A percentile compares a stretch with the other conserved stretches of the same genome.
These are phyloP conservation scores for Fusarium armeniacum DNA, from an alignment of 2,329 filamentous ascomycete species.

Conservation along the genomic window DNA sequence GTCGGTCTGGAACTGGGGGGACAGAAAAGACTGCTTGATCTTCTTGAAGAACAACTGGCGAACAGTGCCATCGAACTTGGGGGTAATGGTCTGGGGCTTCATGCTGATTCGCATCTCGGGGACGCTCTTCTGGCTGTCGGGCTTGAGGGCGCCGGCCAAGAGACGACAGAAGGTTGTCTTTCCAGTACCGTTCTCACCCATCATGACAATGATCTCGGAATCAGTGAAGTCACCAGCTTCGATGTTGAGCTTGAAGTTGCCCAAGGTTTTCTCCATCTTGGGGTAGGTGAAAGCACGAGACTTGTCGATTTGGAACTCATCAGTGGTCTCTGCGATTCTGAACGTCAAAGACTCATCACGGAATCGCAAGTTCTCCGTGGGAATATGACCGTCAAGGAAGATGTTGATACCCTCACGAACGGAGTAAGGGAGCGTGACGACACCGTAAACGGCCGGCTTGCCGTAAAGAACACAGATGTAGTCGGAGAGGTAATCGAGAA, in stretches of 20 bases:
- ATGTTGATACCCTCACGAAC: conserved; percentile 99
- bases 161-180: conserved; percentile 99
- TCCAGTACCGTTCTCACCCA: conserved; percentile 99
- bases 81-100: conserved; percentile 99
- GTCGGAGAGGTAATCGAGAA: conserved; percentile 98
- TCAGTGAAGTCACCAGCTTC: conserved; percentile 92
- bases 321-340: conserved; percentile 88
- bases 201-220: conserved; percentile 99
- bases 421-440: conserved; percentile 94
- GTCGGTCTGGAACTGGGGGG: conserved; percentile 98
- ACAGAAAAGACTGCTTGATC: conserved; percentile 97
- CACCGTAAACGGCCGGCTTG: conserved; percentile 94
- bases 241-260: conserved; percentile 86
- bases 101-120: conserved; percentile 98
- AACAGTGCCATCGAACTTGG: conserved; percentile 97
- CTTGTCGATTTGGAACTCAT: conserved; percentile 89
- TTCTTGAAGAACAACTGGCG: conserved; percentile 99
- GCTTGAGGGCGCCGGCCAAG: conserved; percentile 92
- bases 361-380: conserved; percentile 98
- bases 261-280: conserved; percentile 91
- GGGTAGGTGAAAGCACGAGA: conserved; percentile 90
- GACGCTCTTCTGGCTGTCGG: conserved; percentile 82
- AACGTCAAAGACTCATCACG: conserved; percentile 97
- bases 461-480: conserved; percentile 99
- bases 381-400: conserved; percentile 97